Conservation (phyloP, 768 basidiomycete species). For the Tubosaeta sp. region DNA sequence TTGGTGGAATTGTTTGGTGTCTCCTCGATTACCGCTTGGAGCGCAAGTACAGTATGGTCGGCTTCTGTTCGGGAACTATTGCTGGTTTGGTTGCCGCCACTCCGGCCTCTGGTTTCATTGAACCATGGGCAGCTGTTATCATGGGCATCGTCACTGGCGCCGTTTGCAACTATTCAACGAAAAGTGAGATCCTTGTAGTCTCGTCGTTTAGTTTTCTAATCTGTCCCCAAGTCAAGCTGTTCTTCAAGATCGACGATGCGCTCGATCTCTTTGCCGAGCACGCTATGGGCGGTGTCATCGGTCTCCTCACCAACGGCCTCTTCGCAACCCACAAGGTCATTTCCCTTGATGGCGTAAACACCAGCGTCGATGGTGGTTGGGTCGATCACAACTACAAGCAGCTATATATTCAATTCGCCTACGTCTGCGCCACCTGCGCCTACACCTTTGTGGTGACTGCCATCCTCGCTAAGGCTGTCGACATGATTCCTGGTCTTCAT, state of each 20-base stretch:
- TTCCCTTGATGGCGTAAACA: conserved; percentile 63
- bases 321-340: conserved; percentile 68
- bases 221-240: conserved; percentile 52
- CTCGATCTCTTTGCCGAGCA: conserved; percentile 93
- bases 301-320: conserved; percentile 66
- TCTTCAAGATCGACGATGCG: conserved; percentile 76
- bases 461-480: conserved; percentile 51
- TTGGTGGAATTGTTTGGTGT: conserved; percentile 82
- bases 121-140: conserved; percentile 72
- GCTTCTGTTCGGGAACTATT: conserved; percentile 86
- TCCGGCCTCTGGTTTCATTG: conserved; percentile 79
- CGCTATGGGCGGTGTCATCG: conserved; percentile 79
- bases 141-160: conserved; percentile 71
- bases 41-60: conserved; percentile 83
- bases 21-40: conserved; percentile 75
- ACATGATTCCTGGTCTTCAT: conserved; percentile 54
- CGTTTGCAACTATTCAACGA: conserved; percentile 81
- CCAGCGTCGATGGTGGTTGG: conserved; percentile 57
- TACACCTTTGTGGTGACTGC: conserved; percentile 66
- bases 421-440: conserved; percentile 50
- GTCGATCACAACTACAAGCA: conserved; percentile 75
- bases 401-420: conserved; percentile 72
- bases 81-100: conserved; percentile 88
- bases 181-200: conserved; percentile 42
- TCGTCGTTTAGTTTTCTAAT: conserved; percentile 8